Evolutionary conservation across 768 basidiomycete species (phyloP), one percentile per base, ranked within the genome.

Genomic region (Pleurotus pulmonarius): DNA sequence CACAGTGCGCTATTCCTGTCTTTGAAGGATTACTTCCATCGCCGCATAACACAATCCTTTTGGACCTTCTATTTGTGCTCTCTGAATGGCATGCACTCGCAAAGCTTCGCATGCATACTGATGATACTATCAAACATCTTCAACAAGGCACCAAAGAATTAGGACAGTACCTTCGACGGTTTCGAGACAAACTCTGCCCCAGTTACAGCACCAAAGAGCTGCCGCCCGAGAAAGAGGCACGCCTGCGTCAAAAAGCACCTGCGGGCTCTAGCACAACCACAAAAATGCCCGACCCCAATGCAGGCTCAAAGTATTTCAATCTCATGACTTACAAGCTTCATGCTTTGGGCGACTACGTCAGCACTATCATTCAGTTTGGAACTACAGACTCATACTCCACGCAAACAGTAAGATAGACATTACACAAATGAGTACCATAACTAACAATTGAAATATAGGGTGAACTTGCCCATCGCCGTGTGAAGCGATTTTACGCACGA

Each of bases 11-110:
- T 1, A 64, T 71, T 7, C 69, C 73, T 5, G 71, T 61, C 0
- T 66, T 77, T 26, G 71, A 77, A 4, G 72, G 69, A 64, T 79
- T 0, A 57, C 78, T 0, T 67, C 65, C 1, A 49, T 61, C 4
- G 40, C 49, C 0, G 63, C 75, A 75, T 16, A 2, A n/a, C 2
- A 58, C 65, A 13, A 34, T 75, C 1, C 59, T 62, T 1, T 5
- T 40, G 13, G 57, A 61, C 3, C 61, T 75, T 0, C 52, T 75
- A 0, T 72, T 69, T 56, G 49, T 46, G 3, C 59, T 73, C 2
- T 65, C 62, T 1, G 60, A 62, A 8, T 77, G 70, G 74, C 73
- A 75, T 60, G 65, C 60, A 0, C 59, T 68, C 15, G 69, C 65
- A 0, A 75, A 76, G 56, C 59, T 73, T 1, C 64, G 69, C 3